A percentile compares a stretch with the other conserved stretches of the same genome.
Evolutionary conservation across 192 early-diverging fungal species (phyloP).

Genomic region (Kickxella alabastrina): DNA sequence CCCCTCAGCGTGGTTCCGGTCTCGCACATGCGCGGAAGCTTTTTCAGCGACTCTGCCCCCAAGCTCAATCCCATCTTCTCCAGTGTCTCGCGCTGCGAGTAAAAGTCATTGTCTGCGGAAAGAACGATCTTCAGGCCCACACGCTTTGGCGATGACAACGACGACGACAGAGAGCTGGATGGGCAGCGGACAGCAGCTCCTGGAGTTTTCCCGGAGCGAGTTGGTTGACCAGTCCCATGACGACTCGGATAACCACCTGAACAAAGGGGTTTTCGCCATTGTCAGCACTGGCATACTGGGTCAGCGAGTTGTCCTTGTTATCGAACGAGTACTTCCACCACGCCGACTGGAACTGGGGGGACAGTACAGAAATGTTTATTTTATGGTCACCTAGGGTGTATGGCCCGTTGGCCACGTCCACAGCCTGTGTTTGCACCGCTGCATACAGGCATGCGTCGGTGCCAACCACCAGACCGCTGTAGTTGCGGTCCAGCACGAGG

Average conservation of each 20-base stretch:
- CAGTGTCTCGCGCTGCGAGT: slow-evolving; percentile 85
- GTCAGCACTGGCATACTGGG: slow-evolving; percentile 31
- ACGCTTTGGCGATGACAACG: background rate
- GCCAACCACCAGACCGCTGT: slow-evolving; percentile 79
- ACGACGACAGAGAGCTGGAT: too few relatives aligned
- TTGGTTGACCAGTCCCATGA: slow-evolving; percentile 25
- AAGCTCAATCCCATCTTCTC: slow-evolving; percentile 45
- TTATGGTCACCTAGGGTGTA: slow-evolving; percentile 12
- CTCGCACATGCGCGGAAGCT: slow-evolving; percentile 60
- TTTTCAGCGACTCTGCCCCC: slow-evolving; percentile 54
- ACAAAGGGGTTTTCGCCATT: slow-evolving; percentile 30
- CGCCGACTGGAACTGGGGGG: slow-evolving; percentile 86
- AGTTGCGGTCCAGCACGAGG: slow-evolving; percentile 79
- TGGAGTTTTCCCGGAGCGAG: slow-evolving; percentile 7
- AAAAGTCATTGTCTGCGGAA: slow-evolving; percentile 96
- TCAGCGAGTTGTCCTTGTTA: slow-evolving; percentile 11
- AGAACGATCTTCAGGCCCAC: slow-evolving; percentile 69
- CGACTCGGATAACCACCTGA: slow-evolving; percentile 40
- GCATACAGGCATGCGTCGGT: slow-evolving; percentile 84
- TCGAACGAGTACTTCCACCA: slow-evolving; percentile 67
- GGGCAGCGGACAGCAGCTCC: background rate
- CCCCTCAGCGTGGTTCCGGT: slow-evolving; percentile 58
- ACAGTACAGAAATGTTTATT: slow-evolving; percentile 63
- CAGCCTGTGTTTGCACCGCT: slow-evolving; percentile 45
- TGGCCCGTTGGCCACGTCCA: slow-evolving; percentile 3